Conservation (phyloP, 129 eudicot genomes). For the sunflower (Helianthus annuus) region DNA sequence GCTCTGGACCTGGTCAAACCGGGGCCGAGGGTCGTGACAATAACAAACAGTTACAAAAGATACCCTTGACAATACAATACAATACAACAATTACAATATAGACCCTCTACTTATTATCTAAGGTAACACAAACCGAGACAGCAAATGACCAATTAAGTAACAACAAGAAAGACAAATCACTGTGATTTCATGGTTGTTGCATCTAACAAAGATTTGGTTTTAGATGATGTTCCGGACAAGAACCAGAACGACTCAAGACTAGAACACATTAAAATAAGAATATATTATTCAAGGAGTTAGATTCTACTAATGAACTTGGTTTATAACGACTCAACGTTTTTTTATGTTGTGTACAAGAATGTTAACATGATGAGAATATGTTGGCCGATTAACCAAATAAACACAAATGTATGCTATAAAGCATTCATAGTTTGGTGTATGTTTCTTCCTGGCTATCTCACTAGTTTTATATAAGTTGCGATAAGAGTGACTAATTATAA, state of each 20-base stretch:
- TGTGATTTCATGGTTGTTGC: too few relatives aligned
- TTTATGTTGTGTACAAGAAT: too few relatives aligned
- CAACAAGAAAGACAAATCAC: too few relatives aligned
- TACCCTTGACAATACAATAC: too few relatives aligned
- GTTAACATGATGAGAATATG: background rate
- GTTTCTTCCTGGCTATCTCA: background rate
- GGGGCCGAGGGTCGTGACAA: too few relatives aligned
- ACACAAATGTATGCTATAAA: background rate
- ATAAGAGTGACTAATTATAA: background rate
- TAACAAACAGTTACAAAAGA: too few relatives aligned
- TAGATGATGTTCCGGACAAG: background rate
- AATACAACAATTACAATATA: too few relatives aligned
- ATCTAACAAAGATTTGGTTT: constrained; percentile 15
- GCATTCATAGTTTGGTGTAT: background rate
- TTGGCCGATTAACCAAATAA: background rate
- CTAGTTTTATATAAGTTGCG: background rate
- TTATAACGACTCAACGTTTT: too few relatives aligned
- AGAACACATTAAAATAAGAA: background rate
- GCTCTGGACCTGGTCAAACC: too few relatives aligned
- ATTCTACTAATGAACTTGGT: background rate
- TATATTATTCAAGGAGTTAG: background rate
- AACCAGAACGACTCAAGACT: background rate
- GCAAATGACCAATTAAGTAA: too few relatives aligned
- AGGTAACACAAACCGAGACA: too few relatives aligned
- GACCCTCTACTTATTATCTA: too few relatives aligned